Percentiles rank a stretch among this genome's conserved stretches.
phyloP scores from a whole-genome alignment of 2,329 filamentous ascomycete species.

The Beauveria caledonica region DNA sequence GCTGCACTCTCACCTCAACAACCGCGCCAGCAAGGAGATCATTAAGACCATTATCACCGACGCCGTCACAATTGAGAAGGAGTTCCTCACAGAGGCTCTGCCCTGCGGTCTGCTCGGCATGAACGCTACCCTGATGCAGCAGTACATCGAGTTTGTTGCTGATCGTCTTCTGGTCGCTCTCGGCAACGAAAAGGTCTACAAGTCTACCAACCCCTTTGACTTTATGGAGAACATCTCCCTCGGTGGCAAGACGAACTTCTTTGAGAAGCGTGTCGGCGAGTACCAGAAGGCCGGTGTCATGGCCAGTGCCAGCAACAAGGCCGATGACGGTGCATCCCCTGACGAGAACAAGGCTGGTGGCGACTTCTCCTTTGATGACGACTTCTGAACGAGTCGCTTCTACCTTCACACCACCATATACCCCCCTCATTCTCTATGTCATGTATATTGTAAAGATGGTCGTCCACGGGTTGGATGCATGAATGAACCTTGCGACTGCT shows the following conservation, averaged over 20 bases:
- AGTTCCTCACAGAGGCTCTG: constrained; percentile 94
- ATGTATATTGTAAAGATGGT: constrained; percentile 10
- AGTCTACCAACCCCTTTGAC: constrained; percentile 92
- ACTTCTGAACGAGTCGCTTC: constrained; percentile 60
- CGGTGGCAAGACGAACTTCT: constrained; percentile 99
- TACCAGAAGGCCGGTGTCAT: constrained; percentile 99
- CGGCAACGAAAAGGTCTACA: constrained; percentile 91
- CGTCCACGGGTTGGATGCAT: constrained; percentile 11
- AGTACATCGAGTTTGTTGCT: constrained; percentile 99
- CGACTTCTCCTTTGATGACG: constrained; percentile 90
- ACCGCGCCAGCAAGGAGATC: constrained; percentile 74
- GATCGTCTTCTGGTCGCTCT: constrained; percentile 89
- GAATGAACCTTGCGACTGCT: constrained; percentile 3
- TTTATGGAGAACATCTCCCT: constrained; percentile 99
- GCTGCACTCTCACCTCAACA: constrained; percentile 92
- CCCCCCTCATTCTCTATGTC: constrained; percentile 11
- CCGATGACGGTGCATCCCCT: constrained; percentile 31
- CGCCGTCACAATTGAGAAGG: constrained; percentile 89
- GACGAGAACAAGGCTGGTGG: constrained; percentile 55
- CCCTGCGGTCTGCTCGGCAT: constrained; percentile 91
- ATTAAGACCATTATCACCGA: constrained; percentile 88
- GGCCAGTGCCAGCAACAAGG: constrained; percentile 77
- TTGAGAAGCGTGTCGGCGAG: constrained; percentile 98
- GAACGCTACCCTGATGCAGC: constrained; percentile 96
- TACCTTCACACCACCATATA: constrained; percentile 14